phyloP scores from a whole-genome alignment of 164 flowering plant species.

The Berberis thunbergii region DNA sequence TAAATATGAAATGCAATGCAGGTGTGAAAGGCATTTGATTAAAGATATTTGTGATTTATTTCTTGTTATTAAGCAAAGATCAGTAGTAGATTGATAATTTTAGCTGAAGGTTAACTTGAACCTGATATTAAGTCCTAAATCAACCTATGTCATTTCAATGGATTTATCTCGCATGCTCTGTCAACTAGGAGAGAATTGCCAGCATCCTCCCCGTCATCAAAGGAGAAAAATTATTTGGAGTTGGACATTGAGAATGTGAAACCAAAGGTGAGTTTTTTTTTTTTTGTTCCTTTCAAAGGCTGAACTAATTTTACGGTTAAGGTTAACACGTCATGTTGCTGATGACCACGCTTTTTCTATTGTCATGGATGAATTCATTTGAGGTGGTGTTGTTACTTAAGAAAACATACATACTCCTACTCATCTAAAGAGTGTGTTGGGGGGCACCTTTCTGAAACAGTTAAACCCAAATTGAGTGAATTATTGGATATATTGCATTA shows the following conservation, averaged over 20 bases:
- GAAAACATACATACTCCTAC: no score
- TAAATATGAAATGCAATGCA: slow-evolving; percentile 18
- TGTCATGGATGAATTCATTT: no score
- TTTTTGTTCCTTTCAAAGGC: no score
- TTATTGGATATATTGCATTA: no score
- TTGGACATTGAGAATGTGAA: slow-evolving; percentile 38
- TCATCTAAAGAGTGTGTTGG: no score
- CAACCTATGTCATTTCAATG: neutral
- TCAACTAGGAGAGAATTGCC: slow-evolving; percentile 60
- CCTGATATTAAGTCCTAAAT: neutral
- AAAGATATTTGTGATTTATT: neutral
- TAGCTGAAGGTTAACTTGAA: neutral
- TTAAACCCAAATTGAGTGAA: no score
- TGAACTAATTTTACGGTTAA: no score
- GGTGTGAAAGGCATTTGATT: slow-evolving; percentile 31
- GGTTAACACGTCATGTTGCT: no score
- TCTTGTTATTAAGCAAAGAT: neutral
- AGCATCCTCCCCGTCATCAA: slow-evolving; percentile 47
- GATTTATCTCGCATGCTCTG: slow-evolving; percentile 1
- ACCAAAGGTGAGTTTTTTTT: slow-evolving; percentile 35
- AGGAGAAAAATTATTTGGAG: slow-evolving; percentile 35
- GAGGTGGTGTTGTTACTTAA: no score
- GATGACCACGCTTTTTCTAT: no score
- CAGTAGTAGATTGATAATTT: neutral
- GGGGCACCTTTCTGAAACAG: no score